Evolutionary conservation across 2,329 filamentous ascomycete species (phyloP), one percentile per base, ranked within the genome.

Genomic region (Diaporthe sp.): DNA sequence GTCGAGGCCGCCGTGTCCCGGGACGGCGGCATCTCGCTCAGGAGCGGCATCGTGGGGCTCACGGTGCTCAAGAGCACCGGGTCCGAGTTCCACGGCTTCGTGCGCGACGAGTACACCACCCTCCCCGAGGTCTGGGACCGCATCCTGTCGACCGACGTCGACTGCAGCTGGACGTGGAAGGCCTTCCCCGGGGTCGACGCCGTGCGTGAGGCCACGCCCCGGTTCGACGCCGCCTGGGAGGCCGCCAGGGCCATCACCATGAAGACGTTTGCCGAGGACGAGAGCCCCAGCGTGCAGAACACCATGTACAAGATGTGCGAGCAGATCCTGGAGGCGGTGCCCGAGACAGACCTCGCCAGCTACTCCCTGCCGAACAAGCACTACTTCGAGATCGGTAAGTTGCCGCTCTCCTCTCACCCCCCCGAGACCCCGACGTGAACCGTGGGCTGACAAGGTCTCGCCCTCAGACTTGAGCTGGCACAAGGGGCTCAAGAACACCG

Each of bases 231-330:
- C 77, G 94, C 96, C 28, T 98, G 93, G 90, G 88, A 92, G 78
- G 89, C 89, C 72, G 95, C 95, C n/a, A 90, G 95, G 77, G 87
- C 89, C 72, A 97, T 97, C 83, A 98, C 96, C n/a, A 89, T 98
- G 84, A 94, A 94, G 86, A 94, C 92, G 0, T 99, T 99, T 81
- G 96, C 97, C 57, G 91, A 93, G 82, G 96, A 99, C 82, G 89
- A 95, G 82, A 98, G 95, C 81, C 94, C 97, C 62, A 98, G 95
- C 80, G 97, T 99, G 34, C 97, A 99, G 87, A 93, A 93, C 80
- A 98, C 96, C 77, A 98, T 99, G 97, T 99, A 98, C 88, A 97
- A 98, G 88, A 99, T 99, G 96, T 92, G 91, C 80, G 94, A 96
- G 84, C 88, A 93, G 84, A 98, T 99, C 79, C 88, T 99, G 72